Evolutionary conservation across 1,284 basidiomycete genomes (phyloP), one percentile per base, ranked within the genome.

Genomic region (Ceratobasidium sp.): DNA sequence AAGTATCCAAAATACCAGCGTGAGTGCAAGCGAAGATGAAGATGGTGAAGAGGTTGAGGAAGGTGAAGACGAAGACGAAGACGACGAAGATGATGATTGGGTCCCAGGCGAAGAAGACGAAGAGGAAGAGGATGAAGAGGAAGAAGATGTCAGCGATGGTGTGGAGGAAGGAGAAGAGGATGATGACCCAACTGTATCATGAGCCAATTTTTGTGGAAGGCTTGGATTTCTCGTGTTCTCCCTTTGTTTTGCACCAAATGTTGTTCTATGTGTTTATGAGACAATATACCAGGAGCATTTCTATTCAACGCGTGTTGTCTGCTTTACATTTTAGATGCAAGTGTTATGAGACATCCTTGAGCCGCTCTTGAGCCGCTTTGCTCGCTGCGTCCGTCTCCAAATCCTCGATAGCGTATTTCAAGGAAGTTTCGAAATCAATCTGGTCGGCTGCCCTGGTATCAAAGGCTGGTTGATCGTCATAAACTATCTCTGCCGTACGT

Each of bases 401-500:
- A 30, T 65, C 62, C n/a, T 65, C 62, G 10, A 65, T 53, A 9
- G 39, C 62, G 39, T 53, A 65, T 32, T 39, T 65, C 28, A 65
- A 21, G 8, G 62, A 65, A 2, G 34, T 39, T 3, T 26, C 16
- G 39, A 65, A 65, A 21, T 53, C 62, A 28, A 32, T 16, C 21
- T 58, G 60, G 23, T 58, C 36, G 36, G 4, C 41, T 46, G 55
- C 55, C n/a, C 8, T 3, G 23, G 41, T 41, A 41, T 30, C 30
- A 55, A 30, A 73, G 34, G 3, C 39, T 3, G 57, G 28, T 23
- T 41, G 41, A 26, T 30, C 8, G 6, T 72, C 45, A n/a, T 52
- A 74, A n/a, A 64, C 73, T 6, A 74, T 65, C 50, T 74, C 55
- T 21, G 73, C 73, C 10, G 73, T 60, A 18, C 59, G 70, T 21